Evolutionary conservation across 192 early-diverging fungal species (phyloP).

Genomic region (Lobosporangium transversale): DNA sequence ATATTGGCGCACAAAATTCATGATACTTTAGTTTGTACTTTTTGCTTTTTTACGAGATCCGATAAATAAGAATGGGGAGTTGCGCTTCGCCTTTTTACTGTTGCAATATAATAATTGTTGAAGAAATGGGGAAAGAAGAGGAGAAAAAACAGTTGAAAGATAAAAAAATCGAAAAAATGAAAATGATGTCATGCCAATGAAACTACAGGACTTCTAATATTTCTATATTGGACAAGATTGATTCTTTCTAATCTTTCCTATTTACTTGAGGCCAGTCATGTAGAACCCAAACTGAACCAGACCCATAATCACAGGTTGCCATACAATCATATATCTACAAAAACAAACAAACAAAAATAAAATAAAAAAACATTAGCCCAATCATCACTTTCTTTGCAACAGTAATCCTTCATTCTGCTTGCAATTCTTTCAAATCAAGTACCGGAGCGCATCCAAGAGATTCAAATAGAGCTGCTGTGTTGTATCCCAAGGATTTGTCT

Average conservation of each 20-base stretch:
- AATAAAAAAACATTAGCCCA: not conserved
- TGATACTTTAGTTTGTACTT: no score
- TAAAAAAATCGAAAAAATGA: not conserved
- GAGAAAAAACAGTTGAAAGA: not conserved
- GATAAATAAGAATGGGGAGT: no score
- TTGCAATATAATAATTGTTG: not conserved
- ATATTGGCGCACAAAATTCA: conserved; percentile 28
- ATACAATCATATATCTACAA: conserved; percentile 62
- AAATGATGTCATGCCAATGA: not conserved
- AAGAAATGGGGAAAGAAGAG: not conserved
- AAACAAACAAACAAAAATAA: not conserved
- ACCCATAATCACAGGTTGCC: conserved; percentile 63
- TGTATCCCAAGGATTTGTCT: conserved; percentile 74
- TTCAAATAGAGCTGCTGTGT: conserved; percentile 71
- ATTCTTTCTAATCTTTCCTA: not conserved
- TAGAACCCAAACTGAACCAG: conserved; percentile 46
- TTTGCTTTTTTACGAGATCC: no score
- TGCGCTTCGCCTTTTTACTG: not conserved
- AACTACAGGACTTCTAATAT: no score
- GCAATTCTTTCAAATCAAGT: conserved; percentile 5
- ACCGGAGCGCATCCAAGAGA: conserved; percentile 67
- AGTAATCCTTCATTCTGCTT: no score
- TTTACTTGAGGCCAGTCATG: conserved; percentile 34
- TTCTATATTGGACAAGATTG: no score
- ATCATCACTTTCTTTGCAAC: no score